Percentiles rank a stretch among this genome's conserved stretches.
These are phyloP conservation scores for Sporothrix curviconia DNA, from an alignment of 2,329 filamentous ascomycete species.

Conservation along the genomic window DNA sequence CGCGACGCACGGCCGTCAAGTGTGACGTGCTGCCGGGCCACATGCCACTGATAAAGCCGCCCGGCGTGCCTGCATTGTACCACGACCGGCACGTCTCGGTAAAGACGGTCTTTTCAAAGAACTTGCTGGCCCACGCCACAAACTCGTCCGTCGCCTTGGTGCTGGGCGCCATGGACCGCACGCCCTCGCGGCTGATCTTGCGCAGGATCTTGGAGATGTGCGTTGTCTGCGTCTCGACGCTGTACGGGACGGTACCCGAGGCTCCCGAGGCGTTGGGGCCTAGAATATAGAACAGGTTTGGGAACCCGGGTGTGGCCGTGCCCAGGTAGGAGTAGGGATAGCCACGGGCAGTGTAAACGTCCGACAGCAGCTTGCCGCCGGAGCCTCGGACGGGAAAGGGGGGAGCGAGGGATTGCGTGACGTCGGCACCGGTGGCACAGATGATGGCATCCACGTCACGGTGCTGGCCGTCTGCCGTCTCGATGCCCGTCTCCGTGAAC, in stretches of 20 bases:
- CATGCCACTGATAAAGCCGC: slow-evolving; percentile 23
- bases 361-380: slow-evolving; percentile 45
- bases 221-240: slow-evolving; percentile 19
- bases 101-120: slow-evolving; percentile 28
- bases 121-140: slow-evolving; percentile 25
- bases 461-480: slow-evolving; percentile 50
- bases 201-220: slow-evolving; percentile 45
- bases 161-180: slow-evolving; percentile 27
- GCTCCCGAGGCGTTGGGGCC: slow-evolving; percentile 17
- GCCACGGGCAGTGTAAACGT: slow-evolving; percentile 50
- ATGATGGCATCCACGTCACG: slow-evolving; percentile 58
- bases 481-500: slow-evolving; percentile 54
- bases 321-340: slow-evolving; percentile 49
- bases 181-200: slow-evolving; percentile 42
- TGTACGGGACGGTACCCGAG: slow-evolving; percentile 18
- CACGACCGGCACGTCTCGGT: slow-evolving; percentile 26
- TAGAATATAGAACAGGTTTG: slow-evolving; percentile 25
- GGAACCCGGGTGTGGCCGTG: slow-evolving; percentile 29
- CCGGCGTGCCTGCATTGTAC: slow-evolving; percentile 27
- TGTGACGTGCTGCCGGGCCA: slow-evolving; percentile 24
- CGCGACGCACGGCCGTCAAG: slow-evolving; percentile 22
- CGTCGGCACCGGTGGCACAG: slow-evolving; percentile 62
- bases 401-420: slow-evolving; percentile 39
- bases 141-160: slow-evolving; percentile 21
- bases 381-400: slow-evolving; percentile 52